A percentile compares a stretch with the other conserved stretches of the same genome.
Evolutionary conservation across 225 moss, liverwort and hornwort species (phyloP).

Genomic region (Neckera pumila): DNA sequence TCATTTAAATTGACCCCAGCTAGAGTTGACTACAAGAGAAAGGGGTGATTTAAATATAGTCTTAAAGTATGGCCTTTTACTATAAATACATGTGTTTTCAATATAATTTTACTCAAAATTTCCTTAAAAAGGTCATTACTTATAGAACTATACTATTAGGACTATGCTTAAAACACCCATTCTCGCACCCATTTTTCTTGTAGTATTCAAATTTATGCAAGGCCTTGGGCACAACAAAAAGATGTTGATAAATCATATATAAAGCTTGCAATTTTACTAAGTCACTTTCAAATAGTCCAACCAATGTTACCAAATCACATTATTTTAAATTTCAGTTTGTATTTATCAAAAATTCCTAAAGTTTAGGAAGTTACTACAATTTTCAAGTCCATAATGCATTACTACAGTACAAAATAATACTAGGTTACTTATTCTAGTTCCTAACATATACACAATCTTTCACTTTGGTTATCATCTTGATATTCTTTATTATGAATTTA

Average conservation of each 20-base stretch:
- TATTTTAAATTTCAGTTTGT: not conserved
- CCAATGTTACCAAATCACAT: not conserved
- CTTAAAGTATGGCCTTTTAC: no score
- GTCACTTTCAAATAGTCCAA: rapidly evolving
- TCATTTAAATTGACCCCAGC: not conserved
- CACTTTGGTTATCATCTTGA: not conserved
- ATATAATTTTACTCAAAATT: no score
- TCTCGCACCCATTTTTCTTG: no score
- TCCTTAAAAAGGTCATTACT: no score
- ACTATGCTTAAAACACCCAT: no score
- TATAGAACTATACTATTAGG: no score
- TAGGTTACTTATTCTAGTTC: not conserved
- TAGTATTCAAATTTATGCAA: not conserved
- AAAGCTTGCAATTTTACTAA: not conserved
- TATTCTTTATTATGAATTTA: not conserved
- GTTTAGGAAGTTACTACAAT: not conserved
- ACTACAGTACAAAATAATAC: not conserved
- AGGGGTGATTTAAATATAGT: no score
- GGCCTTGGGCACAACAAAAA: rapidly evolving
- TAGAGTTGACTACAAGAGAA: no score
- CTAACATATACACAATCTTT: not conserved
- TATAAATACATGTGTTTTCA: no score
- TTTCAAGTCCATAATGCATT: not conserved
- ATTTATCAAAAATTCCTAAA: not conserved
- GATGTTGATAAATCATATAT: not conserved